Conservation (phyloP, 768 basidiomycete species). For the Dacryopinax primogenitus region DNA sequence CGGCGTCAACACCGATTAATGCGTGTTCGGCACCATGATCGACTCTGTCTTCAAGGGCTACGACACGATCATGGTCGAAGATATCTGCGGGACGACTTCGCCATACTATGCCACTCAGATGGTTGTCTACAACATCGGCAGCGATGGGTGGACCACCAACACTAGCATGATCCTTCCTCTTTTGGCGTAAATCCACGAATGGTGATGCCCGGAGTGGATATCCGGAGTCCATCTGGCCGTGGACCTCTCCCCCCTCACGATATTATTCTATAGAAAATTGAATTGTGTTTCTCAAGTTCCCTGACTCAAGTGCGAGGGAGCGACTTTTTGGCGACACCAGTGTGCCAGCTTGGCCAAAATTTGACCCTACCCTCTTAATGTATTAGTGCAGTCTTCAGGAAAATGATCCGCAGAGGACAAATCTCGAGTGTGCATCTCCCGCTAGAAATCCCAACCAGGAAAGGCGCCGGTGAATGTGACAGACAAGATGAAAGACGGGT, state of each 20-base stretch:
- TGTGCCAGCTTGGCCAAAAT: not conserved
- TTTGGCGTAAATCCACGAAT: not conserved
- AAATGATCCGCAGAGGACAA: too few species aligned
- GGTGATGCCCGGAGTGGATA: not conserved
- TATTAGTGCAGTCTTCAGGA: too few species aligned
- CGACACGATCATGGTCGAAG: constrained; percentile 4
- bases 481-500: not conserved
- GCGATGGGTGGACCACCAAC: constrained; percentile 3
- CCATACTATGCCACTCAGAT: constrained; percentile 45
- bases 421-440: too few species aligned
- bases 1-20: constrained; percentile 5
- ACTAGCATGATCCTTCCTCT: not conserved
- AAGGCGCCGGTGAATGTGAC: not conserved
- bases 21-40: constrained; percentile 7
- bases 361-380: too few species aligned
- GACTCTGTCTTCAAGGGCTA: not conserved
- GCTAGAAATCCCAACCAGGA: not conserved
- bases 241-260: not conserved
- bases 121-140: constrained; percentile 40
- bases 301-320: too few species aligned
- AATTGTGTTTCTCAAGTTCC: too few species aligned
- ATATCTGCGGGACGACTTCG: constrained; percentile 49
- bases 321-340: too few species aligned
- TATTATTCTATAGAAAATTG: not conserved
- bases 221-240: not conserved